Conservation (phyloP, 371 early-diverging fungal species). For the Lichtheimia ramosa region DNA sequence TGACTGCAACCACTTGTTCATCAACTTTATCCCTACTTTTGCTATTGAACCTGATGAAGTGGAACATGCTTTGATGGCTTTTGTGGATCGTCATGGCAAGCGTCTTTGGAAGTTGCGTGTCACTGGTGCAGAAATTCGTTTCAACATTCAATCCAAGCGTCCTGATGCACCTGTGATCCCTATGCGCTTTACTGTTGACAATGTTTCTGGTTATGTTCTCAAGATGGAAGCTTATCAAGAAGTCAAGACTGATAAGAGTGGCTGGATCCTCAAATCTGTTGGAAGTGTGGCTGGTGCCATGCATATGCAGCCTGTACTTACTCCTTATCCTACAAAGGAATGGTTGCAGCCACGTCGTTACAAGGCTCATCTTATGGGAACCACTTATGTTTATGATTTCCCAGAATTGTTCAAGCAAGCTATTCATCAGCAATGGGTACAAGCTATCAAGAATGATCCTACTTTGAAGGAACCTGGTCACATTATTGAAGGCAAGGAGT, state of each 20-base stretch:
- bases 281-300: conserved; percentile 74
- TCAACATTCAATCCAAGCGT: conserved; percentile 77
- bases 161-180: conserved; percentile 73
- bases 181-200: conserved; percentile 89
- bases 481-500: conserved; percentile 79
- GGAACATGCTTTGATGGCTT: conserved; percentile 82
- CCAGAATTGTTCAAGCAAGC: conserved; percentile 92
- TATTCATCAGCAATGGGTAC: conserved; percentile 75
- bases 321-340: conserved; percentile 92
- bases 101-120: conserved; percentile 94
- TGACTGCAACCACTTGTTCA: conserved; percentile 97
- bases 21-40: conserved; percentile 97
- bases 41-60: conserved; percentile 84
- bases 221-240: conserved; percentile 93
- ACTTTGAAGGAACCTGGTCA: conserved; percentile 64
- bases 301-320: conserved; percentile 81
- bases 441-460: conserved; percentile 58
- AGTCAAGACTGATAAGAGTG: conserved; percentile 70
- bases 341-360: conserved; percentile 96
- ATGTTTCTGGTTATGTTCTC: conserved; percentile 89
- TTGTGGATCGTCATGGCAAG: conserved; percentile 93
- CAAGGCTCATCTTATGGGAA: conserved; percentile 97
- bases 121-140: conserved; percentile 93
- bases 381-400: conserved; percentile 98
- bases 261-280: conserved; percentile 76